A percentile compares a stretch with the other conserved stretches of the same genome.
These are phyloP conservation scores for Ramaria rubella DNA, from an alignment of 768 basidiomycete species.

Conservation along the genomic window DNA sequence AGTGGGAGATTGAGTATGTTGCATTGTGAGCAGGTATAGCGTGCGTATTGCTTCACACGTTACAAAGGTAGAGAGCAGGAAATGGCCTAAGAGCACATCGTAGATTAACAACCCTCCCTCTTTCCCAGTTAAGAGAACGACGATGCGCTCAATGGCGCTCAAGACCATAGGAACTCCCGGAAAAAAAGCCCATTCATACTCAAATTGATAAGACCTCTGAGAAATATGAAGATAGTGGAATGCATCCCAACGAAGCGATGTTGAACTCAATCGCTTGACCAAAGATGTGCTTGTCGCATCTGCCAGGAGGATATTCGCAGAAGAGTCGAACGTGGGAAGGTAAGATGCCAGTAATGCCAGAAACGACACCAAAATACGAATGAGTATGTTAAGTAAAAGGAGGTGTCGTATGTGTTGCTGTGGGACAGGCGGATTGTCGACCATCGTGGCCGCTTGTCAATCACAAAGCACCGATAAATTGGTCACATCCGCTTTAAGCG, in stretches of 20 bases:
- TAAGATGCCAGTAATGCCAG: slow-evolving; percentile 5
- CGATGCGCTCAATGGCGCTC: slow-evolving; percentile 27
- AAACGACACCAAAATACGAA: not conserved
- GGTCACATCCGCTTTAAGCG: not conserved
- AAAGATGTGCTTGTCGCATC: not conserved
- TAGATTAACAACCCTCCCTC: not conserved
- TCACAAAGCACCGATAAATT: not conserved
- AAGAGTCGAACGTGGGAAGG: slow-evolving; percentile 5
- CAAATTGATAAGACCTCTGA: slow-evolving; percentile 48
- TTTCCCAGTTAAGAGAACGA: slow-evolving; percentile 11
- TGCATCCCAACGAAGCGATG: slow-evolving; percentile 73
- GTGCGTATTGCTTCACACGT: slow-evolving; percentile 34
- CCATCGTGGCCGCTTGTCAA: not conserved
- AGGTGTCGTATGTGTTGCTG: not conserved
- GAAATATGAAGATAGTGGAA: slow-evolving; percentile 77
- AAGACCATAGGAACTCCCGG: slow-evolving; percentile 60
- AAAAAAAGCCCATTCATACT: slow-evolving; percentile 86
- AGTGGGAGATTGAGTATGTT: slow-evolving; percentile 46
- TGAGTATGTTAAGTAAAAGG: not conserved
- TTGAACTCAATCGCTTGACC: not conserved
- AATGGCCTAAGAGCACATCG: slow-evolving; percentile 13
- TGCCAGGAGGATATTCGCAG: not conserved
- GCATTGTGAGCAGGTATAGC: slow-evolving; percentile 53
- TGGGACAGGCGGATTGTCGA: no score
- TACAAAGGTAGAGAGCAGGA: slow-evolving; percentile 32